phyloP scores from a whole-genome alignment of 2,329 filamentous ascomycete species.

The Hyphodiscus sp. region DNA sequence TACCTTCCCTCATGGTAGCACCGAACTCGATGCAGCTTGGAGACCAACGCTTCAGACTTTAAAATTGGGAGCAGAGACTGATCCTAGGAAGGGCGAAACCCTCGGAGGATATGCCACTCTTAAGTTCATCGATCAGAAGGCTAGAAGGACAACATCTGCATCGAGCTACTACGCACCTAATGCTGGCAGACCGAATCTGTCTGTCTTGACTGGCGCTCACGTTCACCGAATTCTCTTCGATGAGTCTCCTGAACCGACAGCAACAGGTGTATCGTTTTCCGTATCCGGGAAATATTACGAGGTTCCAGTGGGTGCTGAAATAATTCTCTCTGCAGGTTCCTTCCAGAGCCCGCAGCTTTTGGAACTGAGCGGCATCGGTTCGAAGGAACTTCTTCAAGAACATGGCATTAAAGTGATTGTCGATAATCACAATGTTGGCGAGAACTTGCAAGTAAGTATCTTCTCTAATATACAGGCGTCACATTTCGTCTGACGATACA shows the following conservation, averaged over 20 bases:
- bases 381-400: conserved; percentile 10
- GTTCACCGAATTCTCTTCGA: conserved; percentile 56
- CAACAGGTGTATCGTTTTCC: conserved; percentile 1
- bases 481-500: background rate
- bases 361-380: conserved; percentile 30
- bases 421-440: conserved; percentile 20
- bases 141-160: conserved; percentile 11
- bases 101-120: conserved; percentile 16
- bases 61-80: conserved; percentile 1
- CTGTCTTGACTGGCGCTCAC: conserved; percentile 76
- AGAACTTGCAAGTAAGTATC: conserved; percentile 17
- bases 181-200: conserved; percentile 54
- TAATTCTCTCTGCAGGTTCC: conserved; percentile 26
- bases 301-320: conserved; percentile 27
- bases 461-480: background rate
- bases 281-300: conserved; percentile 6
- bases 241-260: background rate
- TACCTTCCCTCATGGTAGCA: conserved; percentile 18
- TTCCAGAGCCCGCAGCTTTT: conserved; percentile 28
- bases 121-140: conserved; percentile 23
- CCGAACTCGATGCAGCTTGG: conserved; percentile 9
- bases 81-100: conserved; percentile 5
- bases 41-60: conserved; percentile 4
- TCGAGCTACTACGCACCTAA: conserved; percentile 14
- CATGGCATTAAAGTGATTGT: conserved; percentile 14